phyloP scores from a whole-genome alignment of 148 eudicot species.

The Polygonum maritimum region DNA sequence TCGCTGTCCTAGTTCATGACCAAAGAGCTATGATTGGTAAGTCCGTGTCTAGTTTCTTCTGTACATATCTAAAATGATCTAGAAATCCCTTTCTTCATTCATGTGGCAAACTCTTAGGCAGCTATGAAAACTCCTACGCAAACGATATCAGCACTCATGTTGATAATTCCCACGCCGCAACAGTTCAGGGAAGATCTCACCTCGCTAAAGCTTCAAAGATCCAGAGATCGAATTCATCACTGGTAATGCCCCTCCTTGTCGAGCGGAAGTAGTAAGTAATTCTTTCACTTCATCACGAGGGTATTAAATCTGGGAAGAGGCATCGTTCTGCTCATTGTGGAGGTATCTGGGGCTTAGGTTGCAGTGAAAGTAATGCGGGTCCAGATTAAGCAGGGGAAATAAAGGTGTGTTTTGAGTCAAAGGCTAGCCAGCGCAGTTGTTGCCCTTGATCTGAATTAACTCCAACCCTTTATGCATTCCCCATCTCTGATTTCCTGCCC shows the following conservation, averaged over 20 bases:
- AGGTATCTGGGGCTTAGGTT: background rate
- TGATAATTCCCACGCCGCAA: constrained; percentile 73
- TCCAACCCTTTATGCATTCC: too few species aligned
- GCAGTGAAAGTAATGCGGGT: background rate
- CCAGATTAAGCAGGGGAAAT: background rate
- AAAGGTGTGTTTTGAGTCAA: background rate
- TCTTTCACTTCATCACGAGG: background rate
- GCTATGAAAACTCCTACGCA: constrained; percentile 14
- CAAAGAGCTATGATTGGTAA: constrained; percentile 78
- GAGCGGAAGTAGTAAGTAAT: background rate
- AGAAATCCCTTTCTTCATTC: background rate
- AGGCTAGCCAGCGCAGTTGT: too few species aligned
- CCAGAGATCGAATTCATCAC: constrained; percentile 81
- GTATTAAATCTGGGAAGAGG: background rate
- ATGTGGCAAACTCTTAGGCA: background rate
- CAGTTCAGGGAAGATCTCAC: constrained; percentile 66
- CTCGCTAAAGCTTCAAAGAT: constrained; percentile 78
- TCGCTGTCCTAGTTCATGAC: constrained; percentile 78
- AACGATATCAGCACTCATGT: constrained; percentile 74
- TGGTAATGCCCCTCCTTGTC: constrained; percentile 42
- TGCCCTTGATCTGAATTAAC: too few species aligned
- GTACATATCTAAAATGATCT: too few species aligned
- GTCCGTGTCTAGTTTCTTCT: constrained; percentile 2
- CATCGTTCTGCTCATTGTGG: background rate
- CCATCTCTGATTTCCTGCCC: too few species aligned